Base-by-base conservation (phyloP, 345 rosid genomes). In the Durio zibethinus region DNA sequence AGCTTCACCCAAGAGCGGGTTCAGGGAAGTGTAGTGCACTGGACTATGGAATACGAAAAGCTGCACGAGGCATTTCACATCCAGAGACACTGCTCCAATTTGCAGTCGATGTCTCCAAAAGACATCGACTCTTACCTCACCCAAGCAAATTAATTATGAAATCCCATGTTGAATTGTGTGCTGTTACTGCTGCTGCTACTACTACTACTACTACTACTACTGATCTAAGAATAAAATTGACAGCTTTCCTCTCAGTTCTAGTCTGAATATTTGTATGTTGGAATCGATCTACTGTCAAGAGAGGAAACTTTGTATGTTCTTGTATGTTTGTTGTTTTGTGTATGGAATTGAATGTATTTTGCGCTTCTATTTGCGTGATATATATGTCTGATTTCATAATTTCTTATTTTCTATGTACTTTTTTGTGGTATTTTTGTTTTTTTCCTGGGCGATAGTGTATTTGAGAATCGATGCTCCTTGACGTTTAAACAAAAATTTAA, bases 21-120 rank as follows among this genome's bases (percentile, higher is more conserved):
- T n/a, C n/a, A 74, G 0, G 60, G 85, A 10, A 71, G 83, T 7
- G 0, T 72, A 15, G 84, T 78, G 52, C 82, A 60, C 36, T 82
- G 82, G 85, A 77, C 79, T 10, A 5, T 82, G 20, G 81, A 74
- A 10, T 84, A 82, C 56, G 83, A 84, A 69, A 84, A 75, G 83
- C 25, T 79, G 54, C 64, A 71, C 16, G 68, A 23, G 56, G 35
- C 1, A 47, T 65, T 25, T 72, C 77, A 0, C 77, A 81, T 10
- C 84, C 86, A 0, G 52, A 64, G 42, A 45, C 80, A 4, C 16
- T 80, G 52, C 57, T 83, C 4, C n/a, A 80, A 5, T 36, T 77
- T 29, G 18, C 1, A 0, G 42, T 53, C 15, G 21, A 69, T 14
- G 2, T 23, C 48, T 50, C 60, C 79, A 78, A 77, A n/a, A 36